These are phyloP conservation scores for Hippophae gyantsensis DNA, from an alignment of 306 rosid genomes.

Conservation along the genomic window DNA sequence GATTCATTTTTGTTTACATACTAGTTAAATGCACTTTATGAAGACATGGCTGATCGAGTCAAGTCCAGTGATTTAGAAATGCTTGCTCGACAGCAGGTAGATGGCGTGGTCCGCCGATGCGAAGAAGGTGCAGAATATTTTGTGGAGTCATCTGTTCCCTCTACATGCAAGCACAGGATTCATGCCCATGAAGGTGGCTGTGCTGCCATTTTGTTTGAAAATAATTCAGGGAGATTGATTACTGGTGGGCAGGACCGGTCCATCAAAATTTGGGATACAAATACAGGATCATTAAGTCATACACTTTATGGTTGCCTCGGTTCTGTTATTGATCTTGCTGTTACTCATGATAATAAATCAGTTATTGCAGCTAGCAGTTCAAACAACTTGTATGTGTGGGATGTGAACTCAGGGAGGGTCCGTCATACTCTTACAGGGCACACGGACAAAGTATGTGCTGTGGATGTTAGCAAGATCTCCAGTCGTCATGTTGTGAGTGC, in stretches of 20 bases:
- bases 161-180: slow-evolving; percentile 57
- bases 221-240: slow-evolving; percentile 66
- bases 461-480: slow-evolving; percentile 81
- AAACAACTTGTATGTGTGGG: slow-evolving; percentile 84
- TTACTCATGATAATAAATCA: slow-evolving; percentile 79
- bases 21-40: slow-evolving; percentile 87
- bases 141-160: slow-evolving; percentile 61
- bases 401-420: slow-evolving; percentile 67
- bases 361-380: slow-evolving; percentile 98
- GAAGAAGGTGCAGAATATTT: slow-evolving; percentile 97
- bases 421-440: slow-evolving; percentile 90
- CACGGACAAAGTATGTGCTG: slow-evolving; percentile 90
- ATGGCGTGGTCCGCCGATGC: slow-evolving; percentile 88
- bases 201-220: slow-evolving; percentile 68
- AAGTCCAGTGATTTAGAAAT: slow-evolving; percentile 79
- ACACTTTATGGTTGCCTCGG: slow-evolving; percentile 84
- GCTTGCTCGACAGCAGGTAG: slow-evolving; percentile 93
- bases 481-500: slow-evolving; percentile 86
- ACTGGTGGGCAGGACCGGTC: slow-evolving; percentile 91
- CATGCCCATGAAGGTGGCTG: slow-evolving; percentile 93
- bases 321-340: slow-evolving; percentile 76
- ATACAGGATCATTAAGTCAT: slow-evolving; percentile 51
- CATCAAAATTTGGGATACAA: slow-evolving; percentile 85
- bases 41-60: slow-evolving; percentile 65
- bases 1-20: slow-evolving; percentile 13